These are phyloP conservation scores for Grosmannia clavigera DNA, from an alignment of 2,329 filamentous ascomycete species.

Conservation along the genomic window DNA sequence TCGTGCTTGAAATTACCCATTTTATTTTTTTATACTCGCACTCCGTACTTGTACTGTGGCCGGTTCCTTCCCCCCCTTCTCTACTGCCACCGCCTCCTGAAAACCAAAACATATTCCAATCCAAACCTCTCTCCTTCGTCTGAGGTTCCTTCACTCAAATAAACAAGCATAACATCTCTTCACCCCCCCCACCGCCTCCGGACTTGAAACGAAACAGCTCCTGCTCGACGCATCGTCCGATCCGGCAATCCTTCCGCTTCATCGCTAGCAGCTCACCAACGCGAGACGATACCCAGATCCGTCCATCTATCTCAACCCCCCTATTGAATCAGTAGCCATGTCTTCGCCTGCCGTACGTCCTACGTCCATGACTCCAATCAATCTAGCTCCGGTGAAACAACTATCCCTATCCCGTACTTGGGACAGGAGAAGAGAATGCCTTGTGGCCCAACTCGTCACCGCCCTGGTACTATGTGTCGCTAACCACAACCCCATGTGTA, in stretches of 20 bases:
- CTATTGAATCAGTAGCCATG: constrained; percentile 13
- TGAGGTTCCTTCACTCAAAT: neutral
- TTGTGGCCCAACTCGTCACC: neutral
- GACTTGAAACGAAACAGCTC: constrained; percentile 11
- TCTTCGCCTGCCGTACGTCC: constrained; percentile 23
- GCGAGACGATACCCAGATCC: neutral
- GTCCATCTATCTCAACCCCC: constrained; percentile 1
- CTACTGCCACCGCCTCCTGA: constrained; percentile 12
- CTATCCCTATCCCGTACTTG: neutral
- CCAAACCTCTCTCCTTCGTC: neutral
- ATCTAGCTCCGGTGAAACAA: neutral
- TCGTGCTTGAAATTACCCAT: constrained; percentile 5
- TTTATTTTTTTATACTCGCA: constrained; percentile 1
- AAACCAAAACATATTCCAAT: constrained; percentile 14
- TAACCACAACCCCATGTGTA: constrained; percentile 25
- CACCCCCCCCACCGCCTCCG: neutral
- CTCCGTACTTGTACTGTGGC: neutral
- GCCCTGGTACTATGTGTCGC: constrained; percentile 6
- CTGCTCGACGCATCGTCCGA: constrained; percentile 6
- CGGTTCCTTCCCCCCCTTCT: constrained; percentile 5
- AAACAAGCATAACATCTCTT: neutral
- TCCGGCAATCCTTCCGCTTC: neutral
- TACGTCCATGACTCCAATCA: neutral
- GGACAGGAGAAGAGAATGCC: neutral
- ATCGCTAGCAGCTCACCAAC: neutral